A percentile compares a stretch with the other conserved stretches of the same genome.
These are phyloP conservation scores for Colletotrichum limetticola DNA, from an alignment of 2,329 filamentous ascomycete genomes.

Conservation along the genomic window DNA sequence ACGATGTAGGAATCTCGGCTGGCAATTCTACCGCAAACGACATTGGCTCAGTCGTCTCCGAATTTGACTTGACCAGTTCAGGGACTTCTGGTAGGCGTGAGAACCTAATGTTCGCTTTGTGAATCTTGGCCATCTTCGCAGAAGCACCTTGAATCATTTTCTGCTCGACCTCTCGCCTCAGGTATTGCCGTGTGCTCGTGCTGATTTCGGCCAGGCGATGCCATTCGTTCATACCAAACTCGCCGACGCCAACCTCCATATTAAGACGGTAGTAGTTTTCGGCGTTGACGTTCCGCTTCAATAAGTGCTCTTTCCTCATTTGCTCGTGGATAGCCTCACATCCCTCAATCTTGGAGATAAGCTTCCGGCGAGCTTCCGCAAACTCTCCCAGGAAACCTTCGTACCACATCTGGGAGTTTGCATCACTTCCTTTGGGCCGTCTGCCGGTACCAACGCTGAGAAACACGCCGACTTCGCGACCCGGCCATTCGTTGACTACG, in stretches of 20 bases:
- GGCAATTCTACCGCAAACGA: conserved; percentile 69
- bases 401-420: conserved; percentile 86
- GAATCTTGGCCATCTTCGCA: conserved; percentile 84
- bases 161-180: conserved; percentile 79
- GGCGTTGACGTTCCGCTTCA: conserved; percentile 80
- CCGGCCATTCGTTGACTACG: conserved; percentile 92
- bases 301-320: conserved; percentile 83
- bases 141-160: conserved; percentile 81
- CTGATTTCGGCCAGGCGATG: conserved; percentile 93
- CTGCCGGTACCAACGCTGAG: conserved; percentile 95
- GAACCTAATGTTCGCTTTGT: conserved; percentile 77
- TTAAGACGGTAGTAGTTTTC: conserved; percentile 98
- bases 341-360: conserved; percentile 94
- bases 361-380: conserved; percentile 84
- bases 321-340: conserved; percentile 91
- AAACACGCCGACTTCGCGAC: conserved; percentile 90
- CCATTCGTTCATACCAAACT: conserved; percentile 99
- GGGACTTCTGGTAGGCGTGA: conserved; percentile 60
- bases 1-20: conserved; percentile 59
- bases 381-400: conserved; percentile 94
- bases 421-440: conserved; percentile 72
- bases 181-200: conserved; percentile 87
- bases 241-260: conserved; percentile 93
- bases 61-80: conserved; percentile 55
- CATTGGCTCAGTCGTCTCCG: conserved; percentile 56